Evolutionary conservation across 2,329 filamentous ascomycete genomes (phyloP), one percentile per base, ranked within the genome.

Genomic region (Xylaria sp.): DNA sequence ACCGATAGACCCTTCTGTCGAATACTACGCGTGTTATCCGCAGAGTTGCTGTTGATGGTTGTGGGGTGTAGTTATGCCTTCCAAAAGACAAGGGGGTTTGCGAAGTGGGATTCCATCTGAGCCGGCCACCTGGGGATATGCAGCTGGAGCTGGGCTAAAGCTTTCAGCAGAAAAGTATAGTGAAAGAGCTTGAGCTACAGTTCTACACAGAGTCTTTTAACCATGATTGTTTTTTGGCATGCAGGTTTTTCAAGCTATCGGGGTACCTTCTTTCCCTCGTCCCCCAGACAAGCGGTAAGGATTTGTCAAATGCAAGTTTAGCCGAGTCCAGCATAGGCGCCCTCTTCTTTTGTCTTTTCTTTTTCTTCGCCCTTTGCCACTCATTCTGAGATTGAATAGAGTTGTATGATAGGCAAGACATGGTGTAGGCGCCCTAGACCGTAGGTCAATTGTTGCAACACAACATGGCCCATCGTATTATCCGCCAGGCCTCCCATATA

Each of bases 361-460:
- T 41, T 41, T 63, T 58, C 28, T 44, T 23, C 5, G 10, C 39
- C 41, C 58, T 51, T 68, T 34, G 66, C 66, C 66, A 68, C 66
- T 37, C 23, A 15, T 41, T 44, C 23, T 48, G 10, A 37, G 44
- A 6, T 51, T 46, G 23, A 28, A 18, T 3, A 8, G 13, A 39
- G 18, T 55, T 51, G 23, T 13, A 41, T 2, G 9, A 50, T 34
- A 15, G 25, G 54, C 13, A n/a, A 37, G 23, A 18, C 2, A 10
- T 50, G 20, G 7, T 34, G n/a, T 46, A 39, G 59, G 48, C 52
- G 18, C 48, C 15, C 28, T 15, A 48, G 34, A 28, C 28, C 3
- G 13, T 31, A 15, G 46, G 50, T 46, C 1, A 51, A 25, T 23
- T 18, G 50, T 25, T n/a, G 23, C 54, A 48, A 55, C 59, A 51